These are phyloP conservation scores for Bacterosira constricta DNA, from an alignment of 108 stramenopile species.

Conservation along the genomic window DNA sequence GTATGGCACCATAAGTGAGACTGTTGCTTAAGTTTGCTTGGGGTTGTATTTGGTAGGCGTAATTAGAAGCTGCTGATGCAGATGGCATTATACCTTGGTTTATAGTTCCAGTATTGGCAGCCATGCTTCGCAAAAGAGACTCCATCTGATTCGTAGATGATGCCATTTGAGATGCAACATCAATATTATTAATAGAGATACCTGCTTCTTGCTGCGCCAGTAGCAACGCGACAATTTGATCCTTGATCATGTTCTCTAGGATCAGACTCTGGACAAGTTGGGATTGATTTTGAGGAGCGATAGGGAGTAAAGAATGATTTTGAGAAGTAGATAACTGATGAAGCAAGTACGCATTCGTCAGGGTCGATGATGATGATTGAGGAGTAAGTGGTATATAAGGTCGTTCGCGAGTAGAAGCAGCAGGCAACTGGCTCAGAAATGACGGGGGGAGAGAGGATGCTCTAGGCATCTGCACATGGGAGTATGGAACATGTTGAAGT, in stretches of 20 bases:
- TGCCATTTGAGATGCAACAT: too few species aligned
- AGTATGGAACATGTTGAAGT: not conserved
- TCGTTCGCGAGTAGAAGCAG: too few species aligned
- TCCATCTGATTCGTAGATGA: not conserved
- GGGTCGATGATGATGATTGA: not conserved
- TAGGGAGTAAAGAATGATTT: not conserved
- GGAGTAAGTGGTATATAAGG: not conserved
- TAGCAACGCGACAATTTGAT: not conserved
- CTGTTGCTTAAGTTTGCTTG: not conserved
- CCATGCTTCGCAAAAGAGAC: not conserved
- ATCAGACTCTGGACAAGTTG: not conserved
- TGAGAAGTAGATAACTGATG: not conserved
- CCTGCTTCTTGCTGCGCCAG: not conserved
- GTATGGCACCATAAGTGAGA: not conserved
- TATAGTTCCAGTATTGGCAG: not conserved
- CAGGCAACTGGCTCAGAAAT: too few species aligned
- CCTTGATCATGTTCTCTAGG: not conserved
- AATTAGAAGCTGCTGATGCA: not conserved
- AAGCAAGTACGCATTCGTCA: not conserved
- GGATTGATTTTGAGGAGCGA: not conserved
- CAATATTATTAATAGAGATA: not conserved
- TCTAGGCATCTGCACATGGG: not conserved
- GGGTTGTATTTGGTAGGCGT: not conserved
- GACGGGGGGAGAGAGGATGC: not conserved
- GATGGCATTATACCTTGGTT: not conserved